Evolutionary conservation across 163 green algal genomes (phyloP).

Genomic region (Scenedesmus sp.): DNA sequence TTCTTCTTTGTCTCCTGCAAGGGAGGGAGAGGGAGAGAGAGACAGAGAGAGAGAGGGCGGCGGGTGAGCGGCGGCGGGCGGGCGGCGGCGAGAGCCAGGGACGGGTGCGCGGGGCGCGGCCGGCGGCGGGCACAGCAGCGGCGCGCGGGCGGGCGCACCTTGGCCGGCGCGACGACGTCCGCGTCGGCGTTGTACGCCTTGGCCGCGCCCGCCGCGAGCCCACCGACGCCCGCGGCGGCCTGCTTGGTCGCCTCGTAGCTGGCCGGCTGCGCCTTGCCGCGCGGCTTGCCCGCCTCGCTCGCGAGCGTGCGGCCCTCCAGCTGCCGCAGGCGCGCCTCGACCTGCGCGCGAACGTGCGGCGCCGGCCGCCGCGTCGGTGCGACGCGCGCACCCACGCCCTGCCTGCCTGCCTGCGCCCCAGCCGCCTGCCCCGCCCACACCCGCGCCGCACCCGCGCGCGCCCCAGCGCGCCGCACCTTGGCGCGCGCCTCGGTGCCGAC

Average conservation of each 20-base stretch:
- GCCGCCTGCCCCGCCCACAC: too few species aligned
- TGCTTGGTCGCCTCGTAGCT: conserved; percentile 82
- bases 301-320: conserved; percentile 89
- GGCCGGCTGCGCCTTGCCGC: conserved; percentile 68
- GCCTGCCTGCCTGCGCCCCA: too few species aligned
- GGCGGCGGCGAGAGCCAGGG: too few species aligned
- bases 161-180: conserved; percentile 72
- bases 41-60: neutral
- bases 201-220: conserved; percentile 2
- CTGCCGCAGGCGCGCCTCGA: conserved; percentile 94
- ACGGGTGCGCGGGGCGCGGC: too few species aligned
- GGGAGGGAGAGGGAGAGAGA: neutral
- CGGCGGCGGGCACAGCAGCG: neutral
- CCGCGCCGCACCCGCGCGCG: too few species aligned
- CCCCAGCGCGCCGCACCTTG: conserved; percentile 76
- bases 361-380: neutral
- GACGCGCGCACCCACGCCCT: too few species aligned
- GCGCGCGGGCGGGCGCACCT: neutral
- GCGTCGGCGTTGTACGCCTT: conserved; percentile 93
- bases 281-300: conserved; percentile 63
- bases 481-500: conserved; percentile 87
- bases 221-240: conserved; percentile 15
- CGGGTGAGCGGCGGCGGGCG: too few species aligned
- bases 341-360: conserved; percentile 54
- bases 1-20: conserved; percentile 34